These are phyloP conservation scores for Ganoderma meredithae DNA, from an alignment of 1,284 basidiomycete genomes.

Conservation along the genomic window DNA sequence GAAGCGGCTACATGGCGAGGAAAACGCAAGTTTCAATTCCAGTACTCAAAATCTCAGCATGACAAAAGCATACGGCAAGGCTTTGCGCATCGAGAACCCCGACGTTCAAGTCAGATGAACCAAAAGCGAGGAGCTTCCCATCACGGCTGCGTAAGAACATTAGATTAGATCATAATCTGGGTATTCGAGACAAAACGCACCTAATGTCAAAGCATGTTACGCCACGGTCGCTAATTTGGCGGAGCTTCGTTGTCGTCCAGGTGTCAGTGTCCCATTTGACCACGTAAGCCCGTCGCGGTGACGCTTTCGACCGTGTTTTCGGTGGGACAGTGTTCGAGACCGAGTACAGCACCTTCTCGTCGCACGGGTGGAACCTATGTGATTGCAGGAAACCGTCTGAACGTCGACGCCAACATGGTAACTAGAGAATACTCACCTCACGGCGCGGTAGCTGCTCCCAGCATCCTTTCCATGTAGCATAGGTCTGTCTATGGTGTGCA, in stretches of 20 bases:
- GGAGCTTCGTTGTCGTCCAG: constrained; percentile 61
- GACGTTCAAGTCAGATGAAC: constrained; percentile 88
- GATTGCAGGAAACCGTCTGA: not conserved
- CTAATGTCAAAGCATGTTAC: constrained; percentile 90
- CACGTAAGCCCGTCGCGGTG: constrained; percentile 65
- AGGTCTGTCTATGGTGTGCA: constrained; percentile 64
- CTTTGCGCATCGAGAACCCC: constrained; percentile 86
- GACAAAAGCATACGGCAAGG: constrained; percentile 66
- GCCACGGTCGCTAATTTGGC: constrained; percentile 78
- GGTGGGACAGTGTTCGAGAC: constrained; percentile 76
- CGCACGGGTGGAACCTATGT: constrained; percentile 65
- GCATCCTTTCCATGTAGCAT: constrained; percentile 52
- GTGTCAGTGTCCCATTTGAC: constrained; percentile 69
- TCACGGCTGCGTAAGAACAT: constrained; percentile 62
- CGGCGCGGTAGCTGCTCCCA: constrained; percentile 77
- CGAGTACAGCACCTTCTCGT: constrained; percentile 68
- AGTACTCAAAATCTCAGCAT: not conserved
- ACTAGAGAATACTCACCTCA: constrained; percentile 54
- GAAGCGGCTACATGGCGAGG: constrained; percentile 69
- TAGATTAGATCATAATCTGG: not conserved
- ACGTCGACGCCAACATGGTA: constrained; percentile 1
- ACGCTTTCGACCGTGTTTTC: constrained; percentile 59
- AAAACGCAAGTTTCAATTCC: not conserved
- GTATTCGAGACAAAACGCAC: constrained; percentile 45
- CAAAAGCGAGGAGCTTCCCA: constrained; percentile 86